These are phyloP conservation scores for Boletus eberwhitei DNA, from an alignment of 768 basidiomycete species.

Conservation along the genomic window DNA sequence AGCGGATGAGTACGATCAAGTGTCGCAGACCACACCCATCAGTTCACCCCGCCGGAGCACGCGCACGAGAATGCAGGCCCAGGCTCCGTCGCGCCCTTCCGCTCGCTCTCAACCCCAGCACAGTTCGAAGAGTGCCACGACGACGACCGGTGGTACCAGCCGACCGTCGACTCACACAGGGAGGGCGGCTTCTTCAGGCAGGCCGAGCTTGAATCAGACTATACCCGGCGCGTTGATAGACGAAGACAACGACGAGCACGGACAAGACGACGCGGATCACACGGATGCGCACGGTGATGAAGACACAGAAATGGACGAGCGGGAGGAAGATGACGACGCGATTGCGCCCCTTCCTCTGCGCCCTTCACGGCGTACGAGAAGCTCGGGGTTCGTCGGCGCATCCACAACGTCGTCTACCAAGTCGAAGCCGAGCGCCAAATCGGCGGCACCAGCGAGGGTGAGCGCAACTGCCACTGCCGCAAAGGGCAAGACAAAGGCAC, in stretches of 20 bases:
- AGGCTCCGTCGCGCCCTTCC: slow-evolving; percentile 15
- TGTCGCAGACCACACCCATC: slow-evolving; percentile 3
- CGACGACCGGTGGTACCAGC: neutral
- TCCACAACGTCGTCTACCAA: slow-evolving; percentile 7
- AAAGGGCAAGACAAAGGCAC: slow-evolving; percentile 19
- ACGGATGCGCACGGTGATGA: slow-evolving; percentile 18
- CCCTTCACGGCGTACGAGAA: slow-evolving; percentile 20
- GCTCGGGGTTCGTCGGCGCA: slow-evolving; percentile 11
- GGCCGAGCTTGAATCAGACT: slow-evolving; percentile 23
- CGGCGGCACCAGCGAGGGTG: neutral
- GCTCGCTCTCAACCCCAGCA: slow-evolving; percentile 10
- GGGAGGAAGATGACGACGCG: slow-evolving; percentile 34
- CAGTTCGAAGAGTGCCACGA: slow-evolving; percentile 1
- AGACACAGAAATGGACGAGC: slow-evolving; percentile 24
- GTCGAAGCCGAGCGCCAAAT: slow-evolving; percentile 7
- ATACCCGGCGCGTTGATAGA: slow-evolving; percentile 45
- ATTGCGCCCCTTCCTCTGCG: slow-evolving; percentile 33
- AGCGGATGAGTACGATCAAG: slow-evolving; percentile 6
- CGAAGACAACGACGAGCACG: slow-evolving; percentile 32
- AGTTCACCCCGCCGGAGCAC: slow-evolving; percentile 13
- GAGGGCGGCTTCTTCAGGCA: slow-evolving; percentile 5
- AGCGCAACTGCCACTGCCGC: neutral
- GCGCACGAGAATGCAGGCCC: slow-evolving; percentile 6
- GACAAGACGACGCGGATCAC: slow-evolving; percentile 23
- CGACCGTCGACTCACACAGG: neutral